Conservation (phyloP, 2,329 filamentous ascomycete genomes). For the Onygenales sp. region DNA sequence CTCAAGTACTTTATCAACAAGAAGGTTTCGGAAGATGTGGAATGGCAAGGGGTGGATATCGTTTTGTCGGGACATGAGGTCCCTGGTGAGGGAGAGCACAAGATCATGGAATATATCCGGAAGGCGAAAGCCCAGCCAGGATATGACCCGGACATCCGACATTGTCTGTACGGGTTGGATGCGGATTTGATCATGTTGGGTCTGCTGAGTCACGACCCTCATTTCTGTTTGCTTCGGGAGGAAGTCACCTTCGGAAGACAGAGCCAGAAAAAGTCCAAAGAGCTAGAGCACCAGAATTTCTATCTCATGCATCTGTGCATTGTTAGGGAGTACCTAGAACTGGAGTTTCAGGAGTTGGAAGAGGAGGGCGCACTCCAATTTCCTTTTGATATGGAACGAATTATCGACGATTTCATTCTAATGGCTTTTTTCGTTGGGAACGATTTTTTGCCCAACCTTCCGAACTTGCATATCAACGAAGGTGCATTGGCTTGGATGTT, state of each 20-base stretch:
- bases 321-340: slow-evolving; percentile 89
- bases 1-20: slow-evolving; percentile 98
- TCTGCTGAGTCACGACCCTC: slow-evolving; percentile 90
- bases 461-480: slow-evolving; percentile 95
- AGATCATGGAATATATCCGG: slow-evolving; percentile 99
- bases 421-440: slow-evolving; percentile 99
- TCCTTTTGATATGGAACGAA: slow-evolving; percentile 82
- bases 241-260: slow-evolving; percentile 94
- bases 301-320: slow-evolving; percentile 96
- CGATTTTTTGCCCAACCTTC: slow-evolving; percentile 95
- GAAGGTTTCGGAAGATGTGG: slow-evolving; percentile 91
- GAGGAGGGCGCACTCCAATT: slow-evolving; percentile 62
- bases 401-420: slow-evolving; percentile 98
- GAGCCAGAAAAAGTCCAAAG: slow-evolving; percentile 81
- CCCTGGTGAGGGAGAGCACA: slow-evolving; percentile 96
- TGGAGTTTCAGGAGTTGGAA: slow-evolving; percentile 92
- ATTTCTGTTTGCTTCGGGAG: slow-evolving; percentile 93
- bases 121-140: slow-evolving; percentile 90
- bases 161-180: slow-evolving; percentile 94
- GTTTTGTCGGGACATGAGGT: slow-evolving; percentile 96
- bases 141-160: slow-evolving; percentile 87
- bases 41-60: slow-evolving; percentile 96
- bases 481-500: slow-evolving; percentile 97
- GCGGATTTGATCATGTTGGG: slow-evolving; percentile 98
- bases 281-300: slow-evolving; percentile 97